Evolutionary conservation across 2,329 filamentous ascomycete genomes (phyloP).

Genomic region (Fusarium camptoceras): DNA sequence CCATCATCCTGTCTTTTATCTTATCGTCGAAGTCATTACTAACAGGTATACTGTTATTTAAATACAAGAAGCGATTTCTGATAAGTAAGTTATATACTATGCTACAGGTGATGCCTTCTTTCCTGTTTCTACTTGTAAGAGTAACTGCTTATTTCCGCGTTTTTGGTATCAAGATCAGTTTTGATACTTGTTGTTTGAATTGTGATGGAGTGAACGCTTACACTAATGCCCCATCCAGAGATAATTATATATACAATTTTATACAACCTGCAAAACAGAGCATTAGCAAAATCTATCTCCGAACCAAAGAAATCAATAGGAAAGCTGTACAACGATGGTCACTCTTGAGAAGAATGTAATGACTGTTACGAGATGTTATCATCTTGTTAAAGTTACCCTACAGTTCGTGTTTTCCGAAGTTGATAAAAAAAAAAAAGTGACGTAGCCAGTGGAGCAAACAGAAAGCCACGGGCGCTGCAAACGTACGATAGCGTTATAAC

Average conservation of each 20-base stretch:
- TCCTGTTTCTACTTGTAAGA: no score
- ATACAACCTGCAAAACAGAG: not conserved
- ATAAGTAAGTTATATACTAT: not conserved
- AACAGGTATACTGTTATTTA: not conserved
- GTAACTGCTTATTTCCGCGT: no score
- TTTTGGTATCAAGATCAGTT: no score
- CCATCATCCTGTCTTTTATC: not conserved
- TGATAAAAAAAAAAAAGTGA: not conserved
- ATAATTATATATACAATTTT: no score
- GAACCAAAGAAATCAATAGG: not conserved
- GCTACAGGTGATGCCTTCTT: no score
- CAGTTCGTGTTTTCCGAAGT: not conserved
- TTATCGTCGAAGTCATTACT: not conserved
- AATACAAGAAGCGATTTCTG: not conserved
- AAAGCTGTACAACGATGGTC: not conserved
- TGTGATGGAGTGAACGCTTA: fast-evolving
- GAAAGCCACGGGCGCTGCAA: no score
- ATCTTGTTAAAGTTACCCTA: not conserved
- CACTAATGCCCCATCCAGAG: no score
- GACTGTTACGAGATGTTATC: not conserved
- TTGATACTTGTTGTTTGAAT: no score
- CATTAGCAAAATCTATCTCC: not conserved
- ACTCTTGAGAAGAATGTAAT: not conserved
- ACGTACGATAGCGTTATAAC: not conserved
- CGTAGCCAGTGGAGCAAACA: not conserved